Evolutionary conservation across 352 stramenopile species (phyloP).

Genomic region (Phytopythium aichiense): DNA sequence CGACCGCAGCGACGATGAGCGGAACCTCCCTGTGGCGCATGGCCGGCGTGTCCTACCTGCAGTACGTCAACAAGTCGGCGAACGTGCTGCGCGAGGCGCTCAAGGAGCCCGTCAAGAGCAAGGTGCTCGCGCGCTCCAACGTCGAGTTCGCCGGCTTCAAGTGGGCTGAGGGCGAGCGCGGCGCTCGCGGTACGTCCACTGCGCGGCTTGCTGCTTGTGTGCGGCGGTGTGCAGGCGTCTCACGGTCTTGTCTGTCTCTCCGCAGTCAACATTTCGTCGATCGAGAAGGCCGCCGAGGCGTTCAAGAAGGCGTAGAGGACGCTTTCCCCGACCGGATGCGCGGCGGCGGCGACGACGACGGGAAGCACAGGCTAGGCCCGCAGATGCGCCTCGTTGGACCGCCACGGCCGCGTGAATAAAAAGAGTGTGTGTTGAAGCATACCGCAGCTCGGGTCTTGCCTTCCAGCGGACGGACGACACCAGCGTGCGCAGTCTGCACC

Average conservation of each 20-base stretch:
- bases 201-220: background rate
- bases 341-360: background rate
- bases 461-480: background rate
- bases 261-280: conserved; percentile 68
- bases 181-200: conserved; percentile 49
- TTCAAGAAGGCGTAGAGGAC: conserved; percentile 70
- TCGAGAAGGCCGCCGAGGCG: conserved; percentile 77
- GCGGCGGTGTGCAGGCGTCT: background rate
- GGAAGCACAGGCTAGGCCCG: background rate
- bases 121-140: conserved; percentile 58
- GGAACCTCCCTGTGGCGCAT: conserved; percentile 86
- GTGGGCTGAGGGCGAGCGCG: conserved; percentile 79
- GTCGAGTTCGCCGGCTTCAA: conserved; percentile 86
- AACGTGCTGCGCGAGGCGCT: conserved; percentile 62
- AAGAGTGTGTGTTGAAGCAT: conserved; percentile 2
- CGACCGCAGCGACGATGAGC: conserved; percentile 1
- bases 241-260: conserved; percentile 3
- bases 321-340: background rate
- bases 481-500: too few relatives aligned
- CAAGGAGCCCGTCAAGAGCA: conserved; percentile 89
- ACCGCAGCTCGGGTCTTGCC: background rate
- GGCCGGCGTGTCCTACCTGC: conserved; percentile 82
- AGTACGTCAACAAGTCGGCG: conserved; percentile 87
- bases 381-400: background rate
- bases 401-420: conserved; percentile 5